Evolutionary conservation across 139 green algal genomes (phyloP), one percentile per base, ranked within the genome.

Genomic region (Chlorella sp.): DNA sequence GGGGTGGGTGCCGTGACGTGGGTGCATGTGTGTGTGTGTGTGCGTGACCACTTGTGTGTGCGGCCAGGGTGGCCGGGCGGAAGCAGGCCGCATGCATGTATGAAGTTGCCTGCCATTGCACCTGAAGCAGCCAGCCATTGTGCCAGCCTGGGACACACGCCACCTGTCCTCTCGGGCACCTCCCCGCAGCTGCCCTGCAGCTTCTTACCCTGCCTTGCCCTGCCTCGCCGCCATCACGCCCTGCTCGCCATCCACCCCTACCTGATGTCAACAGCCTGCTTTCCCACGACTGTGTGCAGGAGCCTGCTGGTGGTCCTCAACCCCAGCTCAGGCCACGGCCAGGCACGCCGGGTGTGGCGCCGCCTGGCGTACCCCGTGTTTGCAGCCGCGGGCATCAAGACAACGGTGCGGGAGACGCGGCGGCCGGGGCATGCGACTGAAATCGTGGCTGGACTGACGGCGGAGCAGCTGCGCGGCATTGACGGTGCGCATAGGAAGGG

Each of bases 251-350:
- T 57, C 48, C 48, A 57, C 48, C 48, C 48, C 5, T 57, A 57
- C 48, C 26, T 26, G 4, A n/a, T n/a, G n/a, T n/a, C 39, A 83
- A 61, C 78, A 4, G 37, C 37, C 76, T 32, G 18, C 34, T 7
- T 5, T 32, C n/a, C 81, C n/a, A 28, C 28, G 28, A n/a, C n/a
- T 86, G 57, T 30, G 30, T 69, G 48, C 85, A 89, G 57, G 53
- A 78, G 36, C 39, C 92, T 98, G 87, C 92, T 98, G 83, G 96
- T 98, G 73, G 92, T 98, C 80, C 82, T 98, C 22, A 99, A 99
- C 91, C 97, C 96, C 0, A 96, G 93, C 92, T 92, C 94, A 1
- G 97, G 97, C 48, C 26, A 78, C 9, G 61, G 93, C 0, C 78
- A 85, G 37, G 94, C 94, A 0, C 75, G 73, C 4, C 3, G 80